Evolutionary conservation across 345 rosid species (phyloP).

Genomic region (Salix dunnii): DNA sequence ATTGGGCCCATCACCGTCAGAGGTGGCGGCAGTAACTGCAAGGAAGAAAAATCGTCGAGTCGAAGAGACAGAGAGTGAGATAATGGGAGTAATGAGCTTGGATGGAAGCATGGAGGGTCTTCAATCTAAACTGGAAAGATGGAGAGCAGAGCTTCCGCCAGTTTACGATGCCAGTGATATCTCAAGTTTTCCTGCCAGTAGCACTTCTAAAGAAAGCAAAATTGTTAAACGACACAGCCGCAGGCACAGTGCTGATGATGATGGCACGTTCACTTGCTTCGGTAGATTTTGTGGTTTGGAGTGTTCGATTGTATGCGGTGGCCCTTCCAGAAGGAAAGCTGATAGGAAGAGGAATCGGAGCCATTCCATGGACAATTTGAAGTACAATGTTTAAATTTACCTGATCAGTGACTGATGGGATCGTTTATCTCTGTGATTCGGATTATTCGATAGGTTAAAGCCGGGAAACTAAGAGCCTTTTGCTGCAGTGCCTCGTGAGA

Average conservation of each 20-base stretch:
- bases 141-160: constrained; percentile 80
- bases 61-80: constrained; percentile 53
- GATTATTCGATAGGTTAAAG: background rate
- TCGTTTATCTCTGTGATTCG: background rate
- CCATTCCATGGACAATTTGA: constrained; percentile 28
- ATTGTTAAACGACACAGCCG: constrained; percentile 31
- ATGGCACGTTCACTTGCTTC: constrained; percentile 62
- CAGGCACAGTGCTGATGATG: constrained; percentile 36
- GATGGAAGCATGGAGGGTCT: constrained; percentile 75
- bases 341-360: constrained; percentile 19
- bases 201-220: background rate
- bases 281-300: constrained; percentile 64
- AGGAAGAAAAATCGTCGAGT: constrained; percentile 26
- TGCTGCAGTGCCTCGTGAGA: background rate
- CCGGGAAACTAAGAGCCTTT: background rate
- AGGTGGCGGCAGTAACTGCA: constrained; percentile 62
- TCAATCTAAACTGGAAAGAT: constrained; percentile 70
- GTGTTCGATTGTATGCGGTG: constrained; percentile 66
- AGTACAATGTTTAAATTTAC: constrained; percentile 3
- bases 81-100: constrained; percentile 47
- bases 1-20: constrained; percentile 84
- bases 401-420: background rate
- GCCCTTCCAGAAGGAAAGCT: constrained; percentile 14
- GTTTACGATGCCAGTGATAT: constrained; percentile 42
- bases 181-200: constrained; percentile 34